These are phyloP conservation scores for Leptographium radiaticola DNA, from an alignment of 2,329 filamentous ascomycete species.

Conservation along the genomic window DNA sequence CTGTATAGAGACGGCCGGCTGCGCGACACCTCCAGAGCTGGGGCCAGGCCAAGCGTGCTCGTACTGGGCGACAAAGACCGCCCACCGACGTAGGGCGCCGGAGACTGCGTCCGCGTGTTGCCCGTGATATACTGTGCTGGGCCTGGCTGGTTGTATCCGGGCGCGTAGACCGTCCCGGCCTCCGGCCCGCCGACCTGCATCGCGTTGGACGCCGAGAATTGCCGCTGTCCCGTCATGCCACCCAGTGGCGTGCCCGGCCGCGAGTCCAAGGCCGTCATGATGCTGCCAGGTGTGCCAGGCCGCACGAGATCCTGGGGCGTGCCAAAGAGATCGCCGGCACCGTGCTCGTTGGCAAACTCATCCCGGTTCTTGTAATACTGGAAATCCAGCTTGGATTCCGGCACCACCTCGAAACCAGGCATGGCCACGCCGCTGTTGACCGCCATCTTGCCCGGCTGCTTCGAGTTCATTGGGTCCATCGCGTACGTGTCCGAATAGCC, in stretches of 20 bases:
- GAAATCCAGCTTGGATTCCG: slow-evolving; percentile 77
- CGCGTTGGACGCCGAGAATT: slow-evolving; percentile 9
- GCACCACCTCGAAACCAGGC: slow-evolving; percentile 79
- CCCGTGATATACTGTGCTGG: not conserved
- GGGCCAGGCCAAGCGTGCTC: slow-evolving; percentile 11
- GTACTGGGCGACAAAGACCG: slow-evolving; percentile 11
- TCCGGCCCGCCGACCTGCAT: not conserved
- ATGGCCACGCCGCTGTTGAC: slow-evolving; percentile 19
- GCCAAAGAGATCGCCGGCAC: slow-evolving; percentile 60
- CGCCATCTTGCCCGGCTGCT: slow-evolving; percentile 31
- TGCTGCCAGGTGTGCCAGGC: slow-evolving; percentile 47
- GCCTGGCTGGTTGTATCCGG: slow-evolving; percentile 10
- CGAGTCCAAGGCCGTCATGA: slow-evolving; percentile 29
- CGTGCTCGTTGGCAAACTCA: slow-evolving; percentile 78
- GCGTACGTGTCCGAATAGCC: slow-evolving; percentile 74
- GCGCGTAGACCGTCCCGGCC: slow-evolving; percentile 8
- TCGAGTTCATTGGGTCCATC: slow-evolving; percentile 67
- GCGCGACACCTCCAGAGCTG: slow-evolving; percentile 16
- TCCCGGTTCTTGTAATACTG: slow-evolving; percentile 82
- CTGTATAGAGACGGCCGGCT: slow-evolving; percentile 35
- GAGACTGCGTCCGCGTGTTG: slow-evolving; percentile 6
- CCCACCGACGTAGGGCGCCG: slow-evolving; percentile 2
- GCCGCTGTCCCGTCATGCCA: slow-evolving; percentile 18
- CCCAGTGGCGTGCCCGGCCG: slow-evolving; percentile 37
- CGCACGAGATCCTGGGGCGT: slow-evolving; percentile 44